Conservation (phyloP, 257 asterid species). For the Plantago major region DNA sequence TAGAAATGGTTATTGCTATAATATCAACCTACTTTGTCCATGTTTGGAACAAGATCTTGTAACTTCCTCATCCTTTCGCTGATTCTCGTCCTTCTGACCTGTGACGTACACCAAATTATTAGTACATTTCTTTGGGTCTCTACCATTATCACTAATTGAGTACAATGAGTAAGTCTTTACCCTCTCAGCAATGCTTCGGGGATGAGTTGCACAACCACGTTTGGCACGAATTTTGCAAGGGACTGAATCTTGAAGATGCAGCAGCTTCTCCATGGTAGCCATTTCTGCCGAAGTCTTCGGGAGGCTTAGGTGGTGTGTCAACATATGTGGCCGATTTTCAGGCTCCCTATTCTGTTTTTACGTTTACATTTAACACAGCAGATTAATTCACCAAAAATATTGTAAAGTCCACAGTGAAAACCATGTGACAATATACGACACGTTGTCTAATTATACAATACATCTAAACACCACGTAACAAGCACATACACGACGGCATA, state of each 20-base stretch:
- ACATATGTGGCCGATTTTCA: constrained; percentile 32
- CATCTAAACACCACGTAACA: too few species aligned
- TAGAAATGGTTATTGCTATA: background rate
- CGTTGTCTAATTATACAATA: too few species aligned
- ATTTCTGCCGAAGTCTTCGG: constrained; percentile 55
- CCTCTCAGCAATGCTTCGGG: constrained; percentile 95
- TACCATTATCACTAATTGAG: background rate
- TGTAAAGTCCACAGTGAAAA: too few species aligned
- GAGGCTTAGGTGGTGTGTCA: constrained; percentile 67
- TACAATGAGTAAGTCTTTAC: constrained; percentile 25
- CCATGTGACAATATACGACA: too few species aligned
- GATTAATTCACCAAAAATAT: background rate
- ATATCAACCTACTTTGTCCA: constrained; percentile 63
- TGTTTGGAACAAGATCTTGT: constrained; percentile 92
- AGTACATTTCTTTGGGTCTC: background rate
- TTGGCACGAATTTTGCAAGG: constrained; percentile 89
- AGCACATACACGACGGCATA: too few species aligned
- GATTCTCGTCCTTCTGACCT: constrained; percentile 84
- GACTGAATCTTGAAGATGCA: constrained; percentile 61
- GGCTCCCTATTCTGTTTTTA: constrained; percentile 37
- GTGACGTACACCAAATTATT: constrained; percentile 10
- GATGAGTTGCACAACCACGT: constrained; percentile 97
- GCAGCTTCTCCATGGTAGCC: constrained; percentile 56
- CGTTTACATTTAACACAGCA: background rate
- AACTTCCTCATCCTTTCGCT: constrained; percentile 91